Evolutionary conservation across 495 filamentous ascomycete species (phyloP), one percentile per base, ranked within the genome.

Genomic region (Tuber melanosporum): DNA sequence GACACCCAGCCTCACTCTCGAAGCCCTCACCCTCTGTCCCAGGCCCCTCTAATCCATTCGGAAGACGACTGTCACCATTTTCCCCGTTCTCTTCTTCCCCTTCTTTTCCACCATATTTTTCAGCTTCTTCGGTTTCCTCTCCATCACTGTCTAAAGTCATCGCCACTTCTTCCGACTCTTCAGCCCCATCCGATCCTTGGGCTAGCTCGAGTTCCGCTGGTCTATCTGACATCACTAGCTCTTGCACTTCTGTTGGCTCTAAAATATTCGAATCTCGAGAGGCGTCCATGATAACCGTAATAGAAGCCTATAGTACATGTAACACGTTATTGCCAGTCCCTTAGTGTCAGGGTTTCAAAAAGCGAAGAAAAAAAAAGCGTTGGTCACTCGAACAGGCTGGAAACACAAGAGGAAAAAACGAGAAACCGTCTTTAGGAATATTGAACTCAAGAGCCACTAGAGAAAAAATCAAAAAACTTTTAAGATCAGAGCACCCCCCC

Each of bases 171-270:
- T 36, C 26, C 57, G 14, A 36, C 57, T 36, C 36, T 14, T 19
- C 57, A 66, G 57, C 57, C 3, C 26, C 26, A 36, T 15, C 57
- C 26, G 36, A 66, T 66, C 32, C 57, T 66, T 66, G 57, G 57
- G 26, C 14, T 66, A 66, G 36, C 26, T 66, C 57, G 26, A 66
- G 57, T 66, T 66, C 26, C 17, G 57, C 26, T 66, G 32, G 57
- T 66, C 57, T 66, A 66, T 66, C 57, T 66, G 32, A 36, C 26
- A 66, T 66, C 57, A 66, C 57, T 66, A 66, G 26, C 57, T 66
- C 57, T 66, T 32, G 57, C 57, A 66, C 57, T 66, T 66, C 57
- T 36, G 57, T 17, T 66, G 26, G 32, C 26, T 32, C 57, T 66
- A 32, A 36, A 36, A 36, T 15, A 66, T 66, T 36, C 57, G 57